Percentiles rank a stretch among this genome's conserved stretches.
Conservation (phyloP, 2,329 filamentous ascomycete species). For the Catunica adiposa region DNA sequence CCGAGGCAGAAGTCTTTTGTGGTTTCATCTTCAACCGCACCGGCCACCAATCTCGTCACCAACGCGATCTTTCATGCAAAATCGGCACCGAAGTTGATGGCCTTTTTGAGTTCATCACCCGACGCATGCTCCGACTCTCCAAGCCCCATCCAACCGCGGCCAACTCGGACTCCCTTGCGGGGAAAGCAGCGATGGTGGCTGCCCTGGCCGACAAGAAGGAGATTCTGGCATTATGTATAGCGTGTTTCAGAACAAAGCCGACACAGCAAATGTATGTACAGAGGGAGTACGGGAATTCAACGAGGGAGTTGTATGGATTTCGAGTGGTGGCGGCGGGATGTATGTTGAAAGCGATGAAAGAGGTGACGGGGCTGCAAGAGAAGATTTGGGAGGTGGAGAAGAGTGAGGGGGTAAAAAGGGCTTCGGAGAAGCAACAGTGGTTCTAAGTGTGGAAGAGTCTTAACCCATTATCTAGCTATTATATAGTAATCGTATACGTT, state of each 20-base stretch:
- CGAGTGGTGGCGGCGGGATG: constrained; percentile 19
- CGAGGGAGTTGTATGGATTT: constrained; percentile 22
- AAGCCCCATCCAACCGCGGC: not conserved
- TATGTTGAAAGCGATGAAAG: not conserved
- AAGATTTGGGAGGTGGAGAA: not conserved
- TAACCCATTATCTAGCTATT: too few relatives aligned
- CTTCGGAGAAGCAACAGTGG: not conserved
- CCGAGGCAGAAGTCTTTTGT: constrained; percentile 38
- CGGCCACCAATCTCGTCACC: constrained; percentile 31
- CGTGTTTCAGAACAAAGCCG: constrained; percentile 18
- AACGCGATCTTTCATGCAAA: constrained; percentile 35
- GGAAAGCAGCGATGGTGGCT: not conserved
- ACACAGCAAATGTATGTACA: constrained; percentile 17
- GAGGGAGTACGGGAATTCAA: constrained; percentile 9
- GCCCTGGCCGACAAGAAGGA: not conserved
- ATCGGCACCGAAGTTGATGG: constrained; percentile 36
- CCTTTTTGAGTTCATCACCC: constrained; percentile 26
- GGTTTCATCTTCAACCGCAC: constrained; percentile 37
- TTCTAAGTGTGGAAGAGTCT: too few relatives aligned
- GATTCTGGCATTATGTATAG: constrained; percentile 15
- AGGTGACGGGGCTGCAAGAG: not conserved
- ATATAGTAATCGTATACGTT: too few relatives aligned
- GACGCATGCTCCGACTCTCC: constrained; percentile 19
- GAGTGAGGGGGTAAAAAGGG: not conserved
- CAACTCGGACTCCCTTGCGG: not conserved